Base-by-base conservation (phyloP, 768 basidiomycete genomes). In the Boletus rubropictus region DNA sequence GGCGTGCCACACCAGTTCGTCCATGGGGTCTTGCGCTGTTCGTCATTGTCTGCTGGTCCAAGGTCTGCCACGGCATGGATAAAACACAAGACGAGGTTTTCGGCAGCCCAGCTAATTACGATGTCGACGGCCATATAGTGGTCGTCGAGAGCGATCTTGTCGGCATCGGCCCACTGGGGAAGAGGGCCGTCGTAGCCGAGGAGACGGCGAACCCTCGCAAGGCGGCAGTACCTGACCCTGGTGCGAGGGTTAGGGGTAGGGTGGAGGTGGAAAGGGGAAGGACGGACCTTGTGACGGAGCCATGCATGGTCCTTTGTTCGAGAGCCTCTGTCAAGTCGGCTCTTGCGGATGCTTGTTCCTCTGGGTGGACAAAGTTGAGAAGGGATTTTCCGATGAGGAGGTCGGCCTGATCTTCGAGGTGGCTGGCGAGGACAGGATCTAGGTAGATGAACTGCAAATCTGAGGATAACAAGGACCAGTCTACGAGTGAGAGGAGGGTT, bases 1-100 rank as follows among this genome's bases (percentile, higher is more conserved):
- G 82, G 82, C 0, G 89, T 90, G 46, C 86, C 86, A 66, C 89
- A 92, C 89, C 89, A 92, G 62, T 89, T 91, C 2, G 87, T 77
- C 89, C 89, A 92, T 27, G 74, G 67, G 1, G 85, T 82, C 67
- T 85, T 89, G 65, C 77, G 66, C 33, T 67, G 65, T 64, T 89
- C 86, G 65, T 89, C 84, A 57, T 89, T 87, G 72, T 90, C 86
- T 9, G 67, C 69, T 42, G 77, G 73, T 12, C 65, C 74, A 48
- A 87, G 75, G 74, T 91, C 88, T 50, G 80, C 79, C 27, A 81
- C 80, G 34, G 89, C 89, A 58, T 93, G 89, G 40, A 91, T 79
- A 72, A 93, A 93, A 65, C 89, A 91, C 28, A 93, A 74, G 49
- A 91, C 86, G 61, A 93, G 79, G 48, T 82, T 85, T 51, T 91